These are phyloP conservation scores for Sporothrix mexicana DNA, from an alignment of 2,329 filamentous ascomycete species.

Conservation along the genomic window DNA sequence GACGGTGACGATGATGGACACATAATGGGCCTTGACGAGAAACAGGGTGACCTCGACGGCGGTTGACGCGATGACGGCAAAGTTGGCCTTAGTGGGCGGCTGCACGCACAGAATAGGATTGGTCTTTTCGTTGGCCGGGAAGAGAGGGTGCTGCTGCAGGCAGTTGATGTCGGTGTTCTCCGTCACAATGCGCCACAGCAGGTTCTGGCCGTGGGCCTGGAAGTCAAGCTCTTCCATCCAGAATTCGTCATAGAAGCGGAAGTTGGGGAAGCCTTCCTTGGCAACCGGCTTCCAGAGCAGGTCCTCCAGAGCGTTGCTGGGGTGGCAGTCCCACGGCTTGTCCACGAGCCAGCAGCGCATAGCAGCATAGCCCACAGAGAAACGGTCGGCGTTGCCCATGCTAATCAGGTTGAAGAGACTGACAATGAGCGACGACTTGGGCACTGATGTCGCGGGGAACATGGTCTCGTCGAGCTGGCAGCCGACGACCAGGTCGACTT, in stretches of 20 bases:
- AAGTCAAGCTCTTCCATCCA: conserved; percentile 37
- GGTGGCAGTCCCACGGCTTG: conserved; percentile 38
- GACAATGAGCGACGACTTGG: conserved; percentile 35
- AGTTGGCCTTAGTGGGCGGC: background rate
- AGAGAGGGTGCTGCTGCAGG: conserved; percentile 36
- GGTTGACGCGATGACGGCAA: conserved; percentile 15
- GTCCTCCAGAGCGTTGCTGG: conserved; percentile 38
- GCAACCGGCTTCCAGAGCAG: conserved; percentile 35
- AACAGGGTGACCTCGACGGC: conserved; percentile 17
- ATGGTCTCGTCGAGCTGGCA: conserved; percentile 37
- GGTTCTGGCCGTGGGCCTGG: conserved; percentile 35
- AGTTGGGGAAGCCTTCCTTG: conserved; percentile 32
- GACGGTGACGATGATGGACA: background rate
- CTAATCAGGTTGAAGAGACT: conserved; percentile 38
- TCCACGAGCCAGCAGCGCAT: conserved; percentile 38
- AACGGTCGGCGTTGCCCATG: conserved; percentile 38
- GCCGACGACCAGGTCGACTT: conserved; percentile 37
- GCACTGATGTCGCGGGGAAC: conserved; percentile 35
- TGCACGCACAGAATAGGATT: conserved; percentile 34
- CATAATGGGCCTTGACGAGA: conserved; percentile 16
- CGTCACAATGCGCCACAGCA: conserved; percentile 37
- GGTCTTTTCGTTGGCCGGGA: conserved; percentile 33
- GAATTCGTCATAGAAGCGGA: conserved; percentile 36
- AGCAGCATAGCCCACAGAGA: conserved; percentile 35
- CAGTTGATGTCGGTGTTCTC: conserved; percentile 37